These are phyloP conservation scores for Phytophthora boehmeriae DNA, from an alignment of 352 stramenopile genomes.

Conservation along the genomic window DNA sequence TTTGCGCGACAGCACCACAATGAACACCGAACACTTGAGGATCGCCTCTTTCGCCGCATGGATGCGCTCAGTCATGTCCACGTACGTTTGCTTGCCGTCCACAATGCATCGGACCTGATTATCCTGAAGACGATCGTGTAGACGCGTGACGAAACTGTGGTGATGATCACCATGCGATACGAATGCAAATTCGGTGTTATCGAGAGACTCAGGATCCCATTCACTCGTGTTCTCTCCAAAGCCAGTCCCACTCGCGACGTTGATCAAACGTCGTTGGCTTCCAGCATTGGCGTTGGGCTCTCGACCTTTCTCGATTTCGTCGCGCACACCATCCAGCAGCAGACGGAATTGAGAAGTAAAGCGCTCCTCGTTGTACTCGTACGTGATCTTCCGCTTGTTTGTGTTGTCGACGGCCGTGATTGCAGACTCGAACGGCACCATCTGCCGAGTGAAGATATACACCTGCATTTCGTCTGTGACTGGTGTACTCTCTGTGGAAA, in stretches of 20 bases:
- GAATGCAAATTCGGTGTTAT: slow-evolving; percentile 64
- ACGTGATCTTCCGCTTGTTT: slow-evolving; percentile 63
- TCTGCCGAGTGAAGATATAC: slow-evolving; percentile 86
- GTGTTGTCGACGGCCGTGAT: slow-evolving; percentile 63
- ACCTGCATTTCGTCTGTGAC: slow-evolving; percentile 82
- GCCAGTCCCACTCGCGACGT: slow-evolving; percentile 30
- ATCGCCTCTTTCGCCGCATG: slow-evolving; percentile 78
- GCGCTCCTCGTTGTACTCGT: slow-evolving; percentile 64
- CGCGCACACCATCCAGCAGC: slow-evolving; percentile 72
- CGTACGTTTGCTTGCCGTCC: slow-evolving; percentile 48
- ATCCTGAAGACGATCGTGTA: slow-evolving; percentile 64
- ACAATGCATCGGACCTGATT: slow-evolving; percentile 56
- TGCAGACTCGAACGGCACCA: slow-evolving; percentile 78
- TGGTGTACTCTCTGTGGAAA: slow-evolving; percentile 58
- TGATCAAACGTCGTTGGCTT: slow-evolving; percentile 32
- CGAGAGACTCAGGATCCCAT: slow-evolving; percentile 35
- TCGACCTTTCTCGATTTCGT: slow-evolving; percentile 76
- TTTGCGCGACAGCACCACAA: slow-evolving; percentile 75
- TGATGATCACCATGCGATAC: slow-evolving; percentile 77
- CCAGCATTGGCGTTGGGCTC: slow-evolving; percentile 49
- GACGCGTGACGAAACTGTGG: slow-evolving; percentile 57
- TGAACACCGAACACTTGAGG: slow-evolving; percentile 73
- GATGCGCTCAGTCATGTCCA: slow-evolving; percentile 69
- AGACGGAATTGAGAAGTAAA: slow-evolving; percentile 65
- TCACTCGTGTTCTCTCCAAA: slow-evolving; percentile 43